Base-by-base conservation (phyloP, 352 stramenopile genomes). In the Pythium aristosporum region DNA sequence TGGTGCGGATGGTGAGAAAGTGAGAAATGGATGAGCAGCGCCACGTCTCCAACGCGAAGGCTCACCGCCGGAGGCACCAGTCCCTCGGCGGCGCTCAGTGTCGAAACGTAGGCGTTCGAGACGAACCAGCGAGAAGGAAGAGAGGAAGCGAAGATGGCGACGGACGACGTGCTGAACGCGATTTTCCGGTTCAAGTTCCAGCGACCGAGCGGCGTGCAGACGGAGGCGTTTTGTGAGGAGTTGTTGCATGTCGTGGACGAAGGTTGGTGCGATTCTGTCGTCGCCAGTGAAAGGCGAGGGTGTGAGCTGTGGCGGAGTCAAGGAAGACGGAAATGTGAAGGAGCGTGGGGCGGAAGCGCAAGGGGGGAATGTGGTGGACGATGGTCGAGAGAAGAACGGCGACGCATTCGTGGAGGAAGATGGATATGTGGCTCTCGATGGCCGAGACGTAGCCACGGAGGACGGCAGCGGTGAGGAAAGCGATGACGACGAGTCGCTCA, bases 181-280 rank as follows among this genome's bases (percentile, higher is more conserved):
- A 44, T 82, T 6, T 80, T 85, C 37, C 72, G 73, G 18, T 84
- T 82, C 55, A 75, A 68, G 62, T 50, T 82, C 63, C 69, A 78
- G 49, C 18, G 49, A 1, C 74, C 79, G 11, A 85, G 74, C 20
- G 41, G 51, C 0, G 11, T 32, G 6, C 76, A 88, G 44, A 67
- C 69, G n/a, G 67, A 34, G 11, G 15, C n/a, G 36, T 58, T 65
- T 23, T 65, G 18, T 49, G 54, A 21, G 74, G 67, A 52, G 23
- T 18, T 12, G 16, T 4, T 25, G 50, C 18, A 21, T 8, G 3
- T 57, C 1, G 16, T 58, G 7, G 48, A 48, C 11, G 30, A 12
- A 0, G 54, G 58, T 57, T 21, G 16, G 16, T 8, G 48, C 15
- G 11, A 57, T 37, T 54, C 16, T 65, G 7, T 20, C 32, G 42